Conservation (phyloP, 176 grass and related monocot genomes). For the Phyllostachys edulis region DNA sequence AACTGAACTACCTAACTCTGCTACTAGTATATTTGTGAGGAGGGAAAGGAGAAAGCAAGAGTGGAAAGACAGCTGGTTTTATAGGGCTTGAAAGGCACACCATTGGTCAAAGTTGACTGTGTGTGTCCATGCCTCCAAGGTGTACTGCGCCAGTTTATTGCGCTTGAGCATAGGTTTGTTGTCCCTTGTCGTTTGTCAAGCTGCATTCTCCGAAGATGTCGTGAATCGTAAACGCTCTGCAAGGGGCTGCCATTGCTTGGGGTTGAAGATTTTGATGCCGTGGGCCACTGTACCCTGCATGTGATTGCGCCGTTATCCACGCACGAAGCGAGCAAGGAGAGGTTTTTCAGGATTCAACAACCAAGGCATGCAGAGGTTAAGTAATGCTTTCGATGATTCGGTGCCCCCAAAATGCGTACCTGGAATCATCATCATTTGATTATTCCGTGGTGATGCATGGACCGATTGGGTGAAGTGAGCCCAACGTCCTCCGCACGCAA, state of each 20-base stretch:
- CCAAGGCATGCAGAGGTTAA: not conserved
- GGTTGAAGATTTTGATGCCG: not conserved
- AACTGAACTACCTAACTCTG: not conserved
- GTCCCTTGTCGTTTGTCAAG: constrained; percentile 38
- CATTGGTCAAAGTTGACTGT: constrained; percentile 48
- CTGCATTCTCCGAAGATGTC: constrained; percentile 23
- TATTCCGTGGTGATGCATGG: not conserved
- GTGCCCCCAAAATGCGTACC: constrained; percentile 1
- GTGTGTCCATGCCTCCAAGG: not conserved
- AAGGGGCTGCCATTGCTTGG: constrained; percentile 29
- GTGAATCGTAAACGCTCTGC: constrained; percentile 1
- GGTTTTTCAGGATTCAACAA: not conserved
- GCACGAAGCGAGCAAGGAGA: not conserved
- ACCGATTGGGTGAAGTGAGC: not conserved
- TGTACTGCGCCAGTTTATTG: constrained; percentile 6
- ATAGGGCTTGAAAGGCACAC: not conserved
- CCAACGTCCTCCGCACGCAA: not conserved
- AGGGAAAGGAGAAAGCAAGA: constrained; percentile 2
- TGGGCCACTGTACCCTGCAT: not conserved
- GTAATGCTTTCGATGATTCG: not conserved
- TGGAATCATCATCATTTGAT: not conserved
- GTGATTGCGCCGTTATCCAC: not conserved
- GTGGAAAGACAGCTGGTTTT: constrained; percentile 9
- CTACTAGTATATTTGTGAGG: not conserved
- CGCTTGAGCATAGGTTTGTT: constrained; percentile 21